These are phyloP conservation scores for Diutina ranongensis DNA, from an alignment of 1,139 yeast species.

Conservation along the genomic window DNA sequence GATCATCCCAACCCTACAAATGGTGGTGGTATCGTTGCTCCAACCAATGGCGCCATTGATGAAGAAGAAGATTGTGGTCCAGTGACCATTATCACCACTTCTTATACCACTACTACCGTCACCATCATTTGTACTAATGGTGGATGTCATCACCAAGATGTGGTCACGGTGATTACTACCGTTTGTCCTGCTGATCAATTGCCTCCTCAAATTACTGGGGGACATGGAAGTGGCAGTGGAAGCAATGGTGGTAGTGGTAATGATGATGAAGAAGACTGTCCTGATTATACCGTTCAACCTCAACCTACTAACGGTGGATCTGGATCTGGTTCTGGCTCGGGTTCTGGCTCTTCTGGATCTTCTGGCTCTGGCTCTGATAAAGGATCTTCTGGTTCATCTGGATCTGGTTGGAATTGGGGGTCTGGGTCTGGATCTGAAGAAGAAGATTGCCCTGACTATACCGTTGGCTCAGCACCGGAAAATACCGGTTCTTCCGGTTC, in stretches of 20 bases:
- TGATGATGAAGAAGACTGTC: neutral
- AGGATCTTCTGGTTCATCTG: neutral
- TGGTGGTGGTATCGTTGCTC: neutral
- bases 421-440: neutral
- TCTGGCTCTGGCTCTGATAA: neutral
- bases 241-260: neutral
- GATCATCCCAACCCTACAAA: neutral
- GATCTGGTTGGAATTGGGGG: neutral
- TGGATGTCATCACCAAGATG: neutral
- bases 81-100: slow-evolving; percentile 3
- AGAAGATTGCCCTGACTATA: neutral
- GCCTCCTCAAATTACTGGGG: neutral
- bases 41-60: neutral
- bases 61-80: slow-evolving; percentile 2
- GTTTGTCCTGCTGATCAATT: neutral
- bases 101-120: neutral
- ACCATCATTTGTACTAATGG: neutral
- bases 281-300: neutral
- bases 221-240: too few species aligned
- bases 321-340: neutral
- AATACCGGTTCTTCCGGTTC: neutral
- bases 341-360: neutral
- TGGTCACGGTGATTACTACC: slow-evolving; percentile 2
- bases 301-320: neutral
- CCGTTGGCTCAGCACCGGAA: neutral